Percentiles rank a stretch among this genome's conserved stretches.
phyloP scores from a whole-genome alignment of 176 grass and related monocot species.

The Oryza coarctata region DNA sequence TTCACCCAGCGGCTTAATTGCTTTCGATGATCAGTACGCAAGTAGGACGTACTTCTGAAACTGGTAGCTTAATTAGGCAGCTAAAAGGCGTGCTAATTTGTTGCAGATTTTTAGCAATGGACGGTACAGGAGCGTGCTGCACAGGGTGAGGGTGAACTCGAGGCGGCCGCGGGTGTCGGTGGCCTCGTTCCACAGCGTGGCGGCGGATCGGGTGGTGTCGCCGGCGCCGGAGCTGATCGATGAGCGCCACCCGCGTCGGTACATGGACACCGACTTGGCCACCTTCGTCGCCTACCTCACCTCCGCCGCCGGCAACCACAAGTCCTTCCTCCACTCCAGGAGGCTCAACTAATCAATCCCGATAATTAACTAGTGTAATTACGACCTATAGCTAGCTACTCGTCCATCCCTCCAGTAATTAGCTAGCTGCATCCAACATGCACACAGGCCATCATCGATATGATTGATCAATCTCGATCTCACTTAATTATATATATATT shows the following conservation, averaged over 20 bases:
- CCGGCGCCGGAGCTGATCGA: conserved; percentile 61
- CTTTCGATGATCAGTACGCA: too few species aligned
- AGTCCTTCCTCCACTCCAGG: conserved; percentile 88
- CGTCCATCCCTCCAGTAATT: too few species aligned
- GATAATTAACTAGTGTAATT: too few species aligned
- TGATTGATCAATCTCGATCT: too few species aligned
- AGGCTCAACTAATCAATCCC: conserved; percentile 6
- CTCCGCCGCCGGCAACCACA: conserved; percentile 61
- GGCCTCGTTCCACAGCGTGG: conserved; percentile 84
- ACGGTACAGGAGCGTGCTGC: conserved; percentile 79
- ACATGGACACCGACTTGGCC: conserved; percentile 86
- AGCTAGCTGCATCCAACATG: too few species aligned
- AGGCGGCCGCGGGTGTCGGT: conserved; percentile 60
- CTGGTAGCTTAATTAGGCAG: too few species aligned
- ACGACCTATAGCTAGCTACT: neutral
- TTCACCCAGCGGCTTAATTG: too few species aligned
- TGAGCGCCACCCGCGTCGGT: conserved; percentile 37
- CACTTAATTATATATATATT: neutral
- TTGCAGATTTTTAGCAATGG: conserved; percentile 91
- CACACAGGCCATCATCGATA: too few species aligned
- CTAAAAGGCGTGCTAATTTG: too few species aligned
- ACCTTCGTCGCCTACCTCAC: conserved; percentile 79
- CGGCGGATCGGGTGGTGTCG: conserved; percentile 40
- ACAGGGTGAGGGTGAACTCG: conserved; percentile 75
- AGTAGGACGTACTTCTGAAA: too few species aligned